Evolutionary conservation across 306 rosid genomes (phyloP).

Genomic region (Cicer pinnatifidum): DNA sequence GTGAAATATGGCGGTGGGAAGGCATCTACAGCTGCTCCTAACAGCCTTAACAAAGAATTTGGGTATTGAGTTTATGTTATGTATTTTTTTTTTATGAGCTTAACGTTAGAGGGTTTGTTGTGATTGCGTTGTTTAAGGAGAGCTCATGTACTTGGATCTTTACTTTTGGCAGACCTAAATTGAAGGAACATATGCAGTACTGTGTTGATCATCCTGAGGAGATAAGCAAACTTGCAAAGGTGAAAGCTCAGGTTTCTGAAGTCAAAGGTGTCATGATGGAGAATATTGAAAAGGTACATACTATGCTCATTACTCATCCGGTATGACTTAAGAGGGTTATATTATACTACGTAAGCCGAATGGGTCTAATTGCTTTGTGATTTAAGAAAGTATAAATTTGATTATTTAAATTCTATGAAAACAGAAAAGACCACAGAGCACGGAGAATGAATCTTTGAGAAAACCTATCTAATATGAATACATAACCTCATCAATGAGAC

Average conservation of each 20-base stretch:
- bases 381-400: neutral
- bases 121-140: conserved; percentile 10
- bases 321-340: conserved; percentile 1
- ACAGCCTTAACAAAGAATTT: conserved; percentile 87
- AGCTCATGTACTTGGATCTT: conserved; percentile 17
- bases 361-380: conserved; percentile 18
- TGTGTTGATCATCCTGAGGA: conserved; percentile 97
- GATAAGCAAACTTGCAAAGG: conserved; percentile 94
- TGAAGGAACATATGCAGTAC: conserved; percentile 98
- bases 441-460: conserved; percentile 4
- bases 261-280: conserved; percentile 99
- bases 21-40: conserved; percentile 82
- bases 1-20: conserved; percentile 77
- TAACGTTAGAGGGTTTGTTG: conserved; percentile 18
- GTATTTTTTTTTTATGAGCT: neutral
- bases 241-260: conserved; percentile 96
- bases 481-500: neutral
- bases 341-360: neutral
- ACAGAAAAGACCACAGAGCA: neutral
- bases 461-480: conserved; percentile 18
- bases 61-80: conserved; percentile 58
- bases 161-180: conserved; percentile 62
- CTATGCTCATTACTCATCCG: neutral
- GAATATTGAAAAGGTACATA: conserved; percentile 89
- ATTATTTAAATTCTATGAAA: conserved; percentile 14